Conservation (phyloP, 805 yeast genomes). For the Yarrowia deformans region DNA sequence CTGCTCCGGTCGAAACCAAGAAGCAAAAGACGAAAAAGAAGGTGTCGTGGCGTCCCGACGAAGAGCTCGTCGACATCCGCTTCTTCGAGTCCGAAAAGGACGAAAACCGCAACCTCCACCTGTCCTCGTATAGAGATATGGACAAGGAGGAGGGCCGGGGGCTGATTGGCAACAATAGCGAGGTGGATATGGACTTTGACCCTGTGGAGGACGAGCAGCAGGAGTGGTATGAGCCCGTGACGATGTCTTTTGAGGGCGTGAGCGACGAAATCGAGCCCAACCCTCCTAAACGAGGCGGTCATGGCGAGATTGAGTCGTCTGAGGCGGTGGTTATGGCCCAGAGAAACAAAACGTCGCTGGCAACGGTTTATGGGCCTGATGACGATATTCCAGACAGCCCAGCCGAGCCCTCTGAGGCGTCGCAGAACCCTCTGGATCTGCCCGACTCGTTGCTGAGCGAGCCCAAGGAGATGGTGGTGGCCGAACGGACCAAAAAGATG, state of each 20-base stretch:
- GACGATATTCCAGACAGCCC: constrained; percentile 28
- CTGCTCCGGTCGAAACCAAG: constrained; percentile 19
- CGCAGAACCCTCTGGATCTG: constrained; percentile 30
- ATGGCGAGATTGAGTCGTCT: not conserved
- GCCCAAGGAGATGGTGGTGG: constrained; percentile 24
- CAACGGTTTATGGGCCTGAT: constrained; percentile 3
- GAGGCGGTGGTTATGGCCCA: constrained; percentile 15
- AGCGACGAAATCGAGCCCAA: constrained; percentile 12
- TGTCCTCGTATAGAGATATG: constrained; percentile 34
- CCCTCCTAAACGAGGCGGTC: constrained; percentile 29
- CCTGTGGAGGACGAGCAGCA: constrained; percentile 34
- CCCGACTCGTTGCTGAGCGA: constrained; percentile 9
- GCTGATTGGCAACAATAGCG: constrained; percentile 31
- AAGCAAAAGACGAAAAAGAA: constrained; percentile 24
- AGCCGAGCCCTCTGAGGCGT: constrained; percentile 10
- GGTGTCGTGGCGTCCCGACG: constrained; percentile 35
- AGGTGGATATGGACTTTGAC: constrained; percentile 32
- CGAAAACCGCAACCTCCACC: constrained; percentile 14
- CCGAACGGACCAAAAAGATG: constrained; percentile 31
- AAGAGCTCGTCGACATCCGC: constrained; percentile 18
- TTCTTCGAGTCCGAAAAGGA: constrained; percentile 35
- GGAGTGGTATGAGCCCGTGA: constrained; percentile 15
- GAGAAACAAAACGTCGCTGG: constrained; percentile 23
- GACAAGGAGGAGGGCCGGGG: constrained; percentile 34
- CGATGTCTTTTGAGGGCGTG: not conserved